Conservation (phyloP, 768 basidiomycete genomes). For the Pisolithus albus region DNA sequence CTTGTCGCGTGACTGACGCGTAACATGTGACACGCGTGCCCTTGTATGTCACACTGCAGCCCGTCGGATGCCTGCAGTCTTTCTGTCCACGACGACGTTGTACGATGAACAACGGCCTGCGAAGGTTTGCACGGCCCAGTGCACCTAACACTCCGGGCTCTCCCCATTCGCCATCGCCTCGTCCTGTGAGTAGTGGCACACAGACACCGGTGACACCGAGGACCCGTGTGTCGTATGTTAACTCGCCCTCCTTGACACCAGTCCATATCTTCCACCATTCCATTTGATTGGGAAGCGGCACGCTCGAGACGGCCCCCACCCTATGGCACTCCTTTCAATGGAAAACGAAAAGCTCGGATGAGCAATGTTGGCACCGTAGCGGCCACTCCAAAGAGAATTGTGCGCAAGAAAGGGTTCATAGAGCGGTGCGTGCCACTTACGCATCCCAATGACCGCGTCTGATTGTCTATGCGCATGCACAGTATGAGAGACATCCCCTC, state of each 20-base stretch:
- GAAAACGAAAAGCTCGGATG: slow-evolving; percentile 38
- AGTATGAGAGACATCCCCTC: slow-evolving; percentile 67
- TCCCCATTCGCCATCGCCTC: slow-evolving; percentile 35
- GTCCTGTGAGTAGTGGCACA: slow-evolving; percentile 19
- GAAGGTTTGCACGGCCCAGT: slow-evolving; percentile 50
- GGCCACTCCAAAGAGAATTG: slow-evolving; percentile 43
- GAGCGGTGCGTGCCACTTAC: slow-evolving; percentile 41
- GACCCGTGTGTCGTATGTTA: slow-evolving; percentile 45
- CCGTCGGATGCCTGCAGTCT: neutral
- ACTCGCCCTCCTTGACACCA: slow-evolving; percentile 61
- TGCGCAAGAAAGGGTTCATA: slow-evolving; percentile 58
- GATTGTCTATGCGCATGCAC: neutral
- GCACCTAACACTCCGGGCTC: slow-evolving; percentile 33
- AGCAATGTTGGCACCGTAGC: slow-evolving; percentile 21
- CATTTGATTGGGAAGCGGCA: slow-evolving; percentile 87
- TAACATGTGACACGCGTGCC: slow-evolving; percentile 21
- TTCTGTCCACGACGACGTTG: neutral
- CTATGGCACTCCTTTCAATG: slow-evolving; percentile 54
- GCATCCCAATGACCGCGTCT: no score
- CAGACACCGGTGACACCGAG: slow-evolving; percentile 41
- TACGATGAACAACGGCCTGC: slow-evolving; percentile 40
- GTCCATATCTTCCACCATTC: slow-evolving; percentile 66
- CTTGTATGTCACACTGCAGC: slow-evolving; percentile 12
- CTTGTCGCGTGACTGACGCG: slow-evolving; percentile 17
- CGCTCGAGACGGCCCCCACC: slow-evolving; percentile 64